Evolutionary conservation across 1,139 yeast genomes (phyloP).

Genomic region (Pichia sp.): DNA sequence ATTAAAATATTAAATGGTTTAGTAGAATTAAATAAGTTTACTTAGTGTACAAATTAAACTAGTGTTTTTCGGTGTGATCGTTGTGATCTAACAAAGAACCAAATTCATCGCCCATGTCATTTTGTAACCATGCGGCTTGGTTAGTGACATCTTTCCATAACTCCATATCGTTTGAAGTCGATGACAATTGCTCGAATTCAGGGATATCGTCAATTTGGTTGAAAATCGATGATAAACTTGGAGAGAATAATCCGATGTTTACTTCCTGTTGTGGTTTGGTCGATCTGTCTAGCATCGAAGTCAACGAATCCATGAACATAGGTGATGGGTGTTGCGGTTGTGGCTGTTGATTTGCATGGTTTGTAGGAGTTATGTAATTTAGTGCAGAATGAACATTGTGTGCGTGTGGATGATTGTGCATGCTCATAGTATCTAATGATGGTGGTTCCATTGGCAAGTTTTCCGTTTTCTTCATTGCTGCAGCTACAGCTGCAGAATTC

Average conservation of each 20-base stretch:
- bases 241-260: constrained; percentile 21
- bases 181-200: constrained; percentile 26
- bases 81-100: constrained; percentile 12
- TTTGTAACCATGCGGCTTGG: constrained; percentile 67
- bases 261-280: constrained; percentile 6
- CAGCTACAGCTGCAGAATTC: no score
- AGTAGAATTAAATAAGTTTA: no score
- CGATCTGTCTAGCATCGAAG: constrained; percentile 1
- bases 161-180: constrained; percentile 52
- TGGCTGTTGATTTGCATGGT: no score
- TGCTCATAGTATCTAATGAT: not conserved
- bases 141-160: constrained; percentile 74
- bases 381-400: not conserved
- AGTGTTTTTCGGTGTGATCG: not conserved
- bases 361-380: not conserved
- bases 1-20: not conserved
- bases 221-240: constrained; percentile 26
- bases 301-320: constrained; percentile 1
- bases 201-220: constrained; percentile 29
- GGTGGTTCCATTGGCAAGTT: not conserved
- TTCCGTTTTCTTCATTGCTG: no score
- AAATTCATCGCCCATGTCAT: constrained; percentile 17
- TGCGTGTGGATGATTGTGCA: not conserved
- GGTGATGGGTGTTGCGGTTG: no score
- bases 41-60: no score